Percentiles rank a stretch among this genome's conserved stretches.
These are phyloP conservation scores for Afroboletus lepidellus DNA, from an alignment of 1,284 basidiomycete genomes.

Conservation along the genomic window DNA sequence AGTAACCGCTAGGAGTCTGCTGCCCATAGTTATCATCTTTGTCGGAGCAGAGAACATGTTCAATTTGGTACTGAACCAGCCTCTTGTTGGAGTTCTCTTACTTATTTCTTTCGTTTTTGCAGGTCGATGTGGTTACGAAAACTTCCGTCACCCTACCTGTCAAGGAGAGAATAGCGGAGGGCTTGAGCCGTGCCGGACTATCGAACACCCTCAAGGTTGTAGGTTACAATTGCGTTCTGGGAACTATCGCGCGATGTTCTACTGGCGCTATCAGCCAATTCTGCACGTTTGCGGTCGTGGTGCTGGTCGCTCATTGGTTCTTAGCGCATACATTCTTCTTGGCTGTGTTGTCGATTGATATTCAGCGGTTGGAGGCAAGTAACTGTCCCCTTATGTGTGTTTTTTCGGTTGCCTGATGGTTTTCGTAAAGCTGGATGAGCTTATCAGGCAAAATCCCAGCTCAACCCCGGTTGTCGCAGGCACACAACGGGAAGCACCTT, in stretches of 20 bases:
- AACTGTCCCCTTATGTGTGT: constrained; percentile 1
- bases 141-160: constrained; percentile 90
- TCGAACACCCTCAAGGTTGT: constrained; percentile 92
- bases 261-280: constrained; percentile 88
- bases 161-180: constrained; percentile 88
- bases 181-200: constrained; percentile 83
- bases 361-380: constrained; percentile 80
- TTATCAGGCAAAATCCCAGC: constrained; percentile 66
- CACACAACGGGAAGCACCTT: constrained; percentile 27
- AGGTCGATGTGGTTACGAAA: constrained; percentile 88
- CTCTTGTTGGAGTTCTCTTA: neutral
- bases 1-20: constrained; percentile 57
- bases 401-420: constrained; percentile 16
- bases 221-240: constrained; percentile 81
- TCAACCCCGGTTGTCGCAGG: constrained; percentile 41
- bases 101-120: constrained; percentile 9
- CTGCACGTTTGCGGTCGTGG: constrained; percentile 91
- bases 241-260: constrained; percentile 75
- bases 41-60: constrained; percentile 99
- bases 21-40: constrained; percentile 94
- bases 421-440: constrained; percentile 62
- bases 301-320: constrained; percentile 95
- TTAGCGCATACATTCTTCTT: constrained; percentile 91
- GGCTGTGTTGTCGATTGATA: constrained; percentile 87
- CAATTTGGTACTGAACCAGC: constrained; percentile 63